phyloP scores from a whole-genome alignment of 306 rosid species.

The Fragaria vesca region DNA sequence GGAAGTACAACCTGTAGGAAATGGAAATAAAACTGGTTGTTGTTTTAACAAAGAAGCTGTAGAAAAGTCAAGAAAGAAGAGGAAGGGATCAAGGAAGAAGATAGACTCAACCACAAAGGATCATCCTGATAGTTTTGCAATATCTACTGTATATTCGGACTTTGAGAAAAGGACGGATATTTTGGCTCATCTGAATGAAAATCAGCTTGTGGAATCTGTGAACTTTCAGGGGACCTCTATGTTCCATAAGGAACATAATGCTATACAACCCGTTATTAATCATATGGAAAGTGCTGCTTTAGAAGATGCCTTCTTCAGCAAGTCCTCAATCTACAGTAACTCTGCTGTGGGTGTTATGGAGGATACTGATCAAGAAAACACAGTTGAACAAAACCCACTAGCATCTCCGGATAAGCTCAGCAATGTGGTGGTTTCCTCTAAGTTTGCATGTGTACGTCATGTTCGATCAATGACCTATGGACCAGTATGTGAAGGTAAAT shows the following conservation, averaged over 20 bases:
- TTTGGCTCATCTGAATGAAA: not conserved
- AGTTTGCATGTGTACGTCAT: not conserved
- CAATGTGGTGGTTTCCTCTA: not conserved
- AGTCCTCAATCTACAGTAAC: not conserved
- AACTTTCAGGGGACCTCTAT: not conserved
- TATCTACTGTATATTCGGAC: constrained; percentile 13
- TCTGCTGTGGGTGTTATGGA: not conserved
- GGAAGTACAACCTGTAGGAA: not conserved
- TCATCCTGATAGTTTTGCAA: not conserved
- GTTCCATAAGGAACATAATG: not conserved
- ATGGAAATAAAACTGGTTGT: not conserved
- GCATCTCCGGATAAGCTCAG: not conserved
- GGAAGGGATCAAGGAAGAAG: constrained; percentile 9
- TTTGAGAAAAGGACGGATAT: not conserved
- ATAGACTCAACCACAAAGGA: not conserved
- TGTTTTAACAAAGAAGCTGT: not conserved
- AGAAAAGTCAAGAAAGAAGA: constrained; percentile 9
- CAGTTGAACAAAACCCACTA: not conserved
- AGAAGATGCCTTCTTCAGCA: not conserved
- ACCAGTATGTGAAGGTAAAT: constrained; percentile 11
- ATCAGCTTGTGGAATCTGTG: not conserved
- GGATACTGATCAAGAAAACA: constrained; percentile 5
- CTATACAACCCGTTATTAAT: not conserved
- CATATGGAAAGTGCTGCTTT: not conserved
- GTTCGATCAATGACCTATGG: not conserved